Evolutionary conservation across 2,329 filamentous ascomycete genomes (phyloP), one percentile per base, ranked within the genome.

Genomic region (Ascochyta rabiei): DNA sequence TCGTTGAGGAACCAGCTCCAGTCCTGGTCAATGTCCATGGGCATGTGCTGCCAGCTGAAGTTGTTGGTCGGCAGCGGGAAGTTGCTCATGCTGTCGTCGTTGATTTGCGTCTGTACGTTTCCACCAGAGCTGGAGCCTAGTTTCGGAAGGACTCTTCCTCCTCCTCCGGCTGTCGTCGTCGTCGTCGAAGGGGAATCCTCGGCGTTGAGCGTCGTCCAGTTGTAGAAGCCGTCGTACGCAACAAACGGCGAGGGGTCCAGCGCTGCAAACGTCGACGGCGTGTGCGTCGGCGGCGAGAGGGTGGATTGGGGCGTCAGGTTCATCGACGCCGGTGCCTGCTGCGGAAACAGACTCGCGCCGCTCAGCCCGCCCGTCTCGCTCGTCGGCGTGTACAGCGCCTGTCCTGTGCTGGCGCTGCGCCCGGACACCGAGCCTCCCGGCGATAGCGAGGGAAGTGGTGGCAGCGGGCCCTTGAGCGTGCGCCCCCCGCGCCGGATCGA

Each of bases 11-110:
- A 76, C 72, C 74, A 76, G 31, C 66, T 71, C 75, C 75, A 77
- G 48, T 77, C 75, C 64, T 76, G 74, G 42, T 76, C 74, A 41
- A 75, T 75, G 28, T 75, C 73, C 72, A 75, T 75, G 31, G 71
- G 71, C 66, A 75, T 71, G 33, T 74, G 74, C 57, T 75, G 73
- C 74, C 73, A 75, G 2, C 53, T 62, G 53, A 75, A 74, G 55
- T 70, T 73, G 38, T 72, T 74, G 9, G 69, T 73, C 23, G 71
- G 68, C 4, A 71, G 61, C 8, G 66, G 66, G 58, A 69, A 73
- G 33, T 67, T 70, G 34, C 50, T 65, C 65, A 72, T 68, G 28
- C 50, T 55, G 34, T 71, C 71, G 52, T 72, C 70, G 45, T 69
- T 69, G 53, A 73, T 58, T 31, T 71, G 60, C 1, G 60, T 55